phyloP scores from a whole-genome alignment of 257 asterid genomes.

The Scutellaria minor region DNA sequence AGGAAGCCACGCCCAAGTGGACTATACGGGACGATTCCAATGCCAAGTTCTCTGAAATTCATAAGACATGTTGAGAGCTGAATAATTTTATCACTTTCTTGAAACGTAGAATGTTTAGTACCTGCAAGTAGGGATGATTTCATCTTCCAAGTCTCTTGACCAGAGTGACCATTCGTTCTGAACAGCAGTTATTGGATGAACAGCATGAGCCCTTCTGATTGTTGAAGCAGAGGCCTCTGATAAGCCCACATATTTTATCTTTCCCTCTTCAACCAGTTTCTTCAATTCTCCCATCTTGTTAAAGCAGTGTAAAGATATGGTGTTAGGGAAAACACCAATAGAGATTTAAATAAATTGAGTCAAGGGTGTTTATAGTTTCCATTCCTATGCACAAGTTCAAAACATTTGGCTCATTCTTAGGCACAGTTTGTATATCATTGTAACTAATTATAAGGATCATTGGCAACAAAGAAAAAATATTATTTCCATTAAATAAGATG shows the following conservation, averaged over 20 bases:
- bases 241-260: constrained; percentile 68
- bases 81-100: not conserved
- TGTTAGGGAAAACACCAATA: not conserved
- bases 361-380: too few species aligned
- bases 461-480: too few species aligned
- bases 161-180: constrained; percentile 70
- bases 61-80: not conserved
- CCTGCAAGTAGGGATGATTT: constrained; percentile 69
- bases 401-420: too few species aligned
- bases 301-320: not conserved
- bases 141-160: constrained; percentile 66
- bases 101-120: not conserved
- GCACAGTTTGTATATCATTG: not conserved
- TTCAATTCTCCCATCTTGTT: constrained; percentile 70
- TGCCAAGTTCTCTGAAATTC: constrained; percentile 48
- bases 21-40: constrained; percentile 49
- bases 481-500: too few species aligned
- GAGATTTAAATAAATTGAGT: too few species aligned
- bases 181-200: constrained; percentile 74
- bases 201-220: constrained; percentile 76
- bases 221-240: constrained; percentile 77
- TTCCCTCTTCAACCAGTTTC: constrained; percentile 76
- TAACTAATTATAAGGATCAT: not conserved
- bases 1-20: constrained; percentile 50
- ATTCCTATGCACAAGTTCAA: not conserved